Percentiles rank a stretch among this genome's conserved stretches.
Conservation (phyloP, 441 rosid species). For the Euphorbia celastroides region DNA sequence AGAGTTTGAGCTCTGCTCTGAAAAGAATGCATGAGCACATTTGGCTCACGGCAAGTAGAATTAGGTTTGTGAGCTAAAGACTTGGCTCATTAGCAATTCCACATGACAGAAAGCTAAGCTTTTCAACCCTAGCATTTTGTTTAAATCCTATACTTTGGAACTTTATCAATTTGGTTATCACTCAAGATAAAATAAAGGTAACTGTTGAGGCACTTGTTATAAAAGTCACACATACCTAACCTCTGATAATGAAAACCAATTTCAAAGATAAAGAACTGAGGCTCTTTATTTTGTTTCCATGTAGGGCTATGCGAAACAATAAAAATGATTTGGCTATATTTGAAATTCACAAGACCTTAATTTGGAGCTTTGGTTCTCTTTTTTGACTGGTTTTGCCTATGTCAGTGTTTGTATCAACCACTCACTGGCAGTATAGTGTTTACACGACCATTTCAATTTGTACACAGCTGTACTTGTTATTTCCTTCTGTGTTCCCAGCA, state of each 20-base stretch:
- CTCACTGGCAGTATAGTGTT: neutral
- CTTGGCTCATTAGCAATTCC: neutral
- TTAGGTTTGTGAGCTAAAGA: neutral
- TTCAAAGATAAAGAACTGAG: neutral
- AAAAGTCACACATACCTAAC: neutral
- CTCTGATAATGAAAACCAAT: neutral
- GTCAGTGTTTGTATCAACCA: neutral
- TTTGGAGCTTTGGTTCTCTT: neutral
- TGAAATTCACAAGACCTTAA: neutral
- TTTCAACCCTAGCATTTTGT: neutral
- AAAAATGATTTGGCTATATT: neutral
- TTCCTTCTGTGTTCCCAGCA: neutral
- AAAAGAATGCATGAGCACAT: neutral
- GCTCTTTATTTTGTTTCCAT: constrained; percentile 1
- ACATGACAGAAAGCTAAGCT: neutral
- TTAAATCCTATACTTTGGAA: neutral
- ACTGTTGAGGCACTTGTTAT: neutral
- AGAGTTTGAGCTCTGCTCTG: neutral
- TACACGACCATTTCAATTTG: neutral
- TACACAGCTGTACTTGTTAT: neutral
- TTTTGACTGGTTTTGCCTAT: neutral
- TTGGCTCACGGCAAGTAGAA: neutral
- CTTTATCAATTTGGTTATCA: neutral
- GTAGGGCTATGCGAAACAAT: neutral
- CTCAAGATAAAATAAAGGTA: neutral